Percentiles rank a stretch among this genome's conserved stretches.
phyloP scores from a whole-genome alignment of 345 rosid species.

The Gossypium sturtianum region DNA sequence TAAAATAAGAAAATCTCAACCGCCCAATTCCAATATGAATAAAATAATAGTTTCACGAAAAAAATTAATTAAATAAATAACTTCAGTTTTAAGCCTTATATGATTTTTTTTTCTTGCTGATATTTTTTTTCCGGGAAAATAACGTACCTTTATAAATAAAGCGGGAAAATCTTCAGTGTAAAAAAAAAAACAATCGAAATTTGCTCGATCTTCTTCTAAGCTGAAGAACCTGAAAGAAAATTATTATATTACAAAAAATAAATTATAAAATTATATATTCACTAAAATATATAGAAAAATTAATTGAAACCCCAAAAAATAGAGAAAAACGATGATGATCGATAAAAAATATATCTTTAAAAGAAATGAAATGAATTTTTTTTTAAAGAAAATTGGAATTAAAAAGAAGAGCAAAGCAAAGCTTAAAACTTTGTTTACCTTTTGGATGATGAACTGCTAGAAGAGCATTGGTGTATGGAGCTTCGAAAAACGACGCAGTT shows the following conservation, averaged over 20 bases:
- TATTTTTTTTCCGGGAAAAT: background rate
- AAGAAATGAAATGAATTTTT: too few species aligned
- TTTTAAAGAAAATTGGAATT: too few species aligned
- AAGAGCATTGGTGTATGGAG: background rate
- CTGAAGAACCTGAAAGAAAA: constrained; percentile 2
- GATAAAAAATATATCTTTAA: too few species aligned
- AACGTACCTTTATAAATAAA: constrained; percentile 6
- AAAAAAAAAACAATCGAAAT: background rate
- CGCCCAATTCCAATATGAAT: too few species aligned
- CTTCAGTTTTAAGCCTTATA: background rate
- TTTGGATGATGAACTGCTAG: background rate
- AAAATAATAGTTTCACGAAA: background rate
- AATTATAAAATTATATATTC: background rate
- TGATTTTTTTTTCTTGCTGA: background rate
- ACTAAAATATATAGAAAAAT: background rate
- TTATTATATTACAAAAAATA: background rate
- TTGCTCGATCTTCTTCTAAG: background rate
- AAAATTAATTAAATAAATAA: background rate
- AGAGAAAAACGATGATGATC: background rate
- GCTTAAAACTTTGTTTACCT: background rate
- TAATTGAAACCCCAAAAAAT: background rate
- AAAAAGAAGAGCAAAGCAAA: too few species aligned
- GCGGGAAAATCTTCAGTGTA: background rate
- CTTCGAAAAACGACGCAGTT: background rate
- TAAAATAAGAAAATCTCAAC: background rate